Evolutionary conservation across 345 rosid species (phyloP).

Genomic region (Leavenworthia alabamica): DNA sequence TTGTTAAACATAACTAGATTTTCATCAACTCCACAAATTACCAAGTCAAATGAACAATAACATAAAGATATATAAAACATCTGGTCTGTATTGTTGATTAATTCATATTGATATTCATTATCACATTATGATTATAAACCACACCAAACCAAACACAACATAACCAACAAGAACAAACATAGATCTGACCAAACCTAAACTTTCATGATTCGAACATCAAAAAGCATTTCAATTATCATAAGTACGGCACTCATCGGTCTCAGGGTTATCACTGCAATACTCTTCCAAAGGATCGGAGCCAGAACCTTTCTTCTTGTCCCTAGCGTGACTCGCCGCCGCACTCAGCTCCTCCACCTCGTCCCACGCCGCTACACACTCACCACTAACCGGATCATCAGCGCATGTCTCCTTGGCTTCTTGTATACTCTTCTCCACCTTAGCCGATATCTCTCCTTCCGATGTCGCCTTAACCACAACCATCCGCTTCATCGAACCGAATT

Average conservation of each 20-base stretch:
- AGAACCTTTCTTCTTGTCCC: conserved; percentile 67
- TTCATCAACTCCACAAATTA: background rate
- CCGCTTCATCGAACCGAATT: conserved; percentile 29
- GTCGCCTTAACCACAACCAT: conserved; percentile 47
- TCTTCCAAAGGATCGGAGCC: conserved; percentile 71
- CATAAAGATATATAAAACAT: background rate
- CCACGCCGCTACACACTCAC: conserved; percentile 98
- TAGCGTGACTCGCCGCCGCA: conserved; percentile 92
- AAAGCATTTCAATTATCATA: conserved; percentile 50
- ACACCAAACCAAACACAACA: conserved; percentile 1
- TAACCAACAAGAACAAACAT: background rate
- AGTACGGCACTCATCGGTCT: conserved; percentile 92
- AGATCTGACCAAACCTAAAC: conserved; percentile 9
- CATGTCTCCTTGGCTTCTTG: conserved; percentile 73
- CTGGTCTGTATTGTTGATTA: conserved; percentile 5
- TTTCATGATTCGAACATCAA: background rate
- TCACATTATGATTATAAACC: conserved; percentile 11
- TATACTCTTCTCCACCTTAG: conserved; percentile 80
- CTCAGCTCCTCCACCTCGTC: conserved; percentile 99
- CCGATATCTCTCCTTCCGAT: conserved; percentile 62
- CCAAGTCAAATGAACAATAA: background rate
- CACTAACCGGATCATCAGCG: conserved; percentile 73
- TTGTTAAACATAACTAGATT: background rate
- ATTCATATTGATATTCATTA: conserved; percentile 2
- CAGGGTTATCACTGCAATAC: conserved; percentile 88